Evolutionary conservation across 2,329 filamentous ascomycete species (phyloP).

Genomic region (Fusarium scirpi): DNA sequence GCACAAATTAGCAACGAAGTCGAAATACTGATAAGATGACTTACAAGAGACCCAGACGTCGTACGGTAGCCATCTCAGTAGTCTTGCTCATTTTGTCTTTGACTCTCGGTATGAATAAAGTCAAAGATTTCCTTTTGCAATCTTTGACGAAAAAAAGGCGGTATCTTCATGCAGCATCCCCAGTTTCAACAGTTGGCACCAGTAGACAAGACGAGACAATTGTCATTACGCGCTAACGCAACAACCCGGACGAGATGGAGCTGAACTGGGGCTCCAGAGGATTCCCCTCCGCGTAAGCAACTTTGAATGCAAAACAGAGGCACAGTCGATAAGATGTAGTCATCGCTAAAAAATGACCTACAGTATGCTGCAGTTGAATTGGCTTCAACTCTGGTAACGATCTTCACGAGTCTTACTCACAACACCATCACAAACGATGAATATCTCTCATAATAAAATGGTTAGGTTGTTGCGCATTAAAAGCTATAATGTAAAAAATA

Average conservation of each 20-base stretch:
- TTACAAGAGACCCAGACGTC: constrained; percentile 48
- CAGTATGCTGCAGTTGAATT: neutral
- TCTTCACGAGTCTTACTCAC: neutral
- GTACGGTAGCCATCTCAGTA: constrained; percentile 26
- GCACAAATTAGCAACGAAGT: constrained; percentile 1
- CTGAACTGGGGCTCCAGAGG: neutral
- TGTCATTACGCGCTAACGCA: constrained; percentile 9
- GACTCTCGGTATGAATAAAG: neutral
- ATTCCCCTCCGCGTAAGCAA: constrained; percentile 6
- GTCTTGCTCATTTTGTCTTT: constrained; percentile 19
- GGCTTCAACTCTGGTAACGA: neutral
- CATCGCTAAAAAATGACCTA: neutral
- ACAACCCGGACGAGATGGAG: neutral
- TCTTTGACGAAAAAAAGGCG: neutral
- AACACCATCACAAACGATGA: neutral
- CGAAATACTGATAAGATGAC: neutral
- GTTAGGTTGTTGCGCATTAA: constrained; percentile 33
- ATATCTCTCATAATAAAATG: neutral
- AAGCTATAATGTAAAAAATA: constrained; percentile 37
- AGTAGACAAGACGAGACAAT: neutral
- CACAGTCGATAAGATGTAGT: neutral
- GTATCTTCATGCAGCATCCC: constrained; percentile 2
- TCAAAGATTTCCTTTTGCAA: neutral
- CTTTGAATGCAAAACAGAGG: neutral
- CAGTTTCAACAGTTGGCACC: neutral